Evolutionary conservation across 306 rosid genomes (phyloP).

Genomic region (Cyclanthera cordifolia): DNA sequence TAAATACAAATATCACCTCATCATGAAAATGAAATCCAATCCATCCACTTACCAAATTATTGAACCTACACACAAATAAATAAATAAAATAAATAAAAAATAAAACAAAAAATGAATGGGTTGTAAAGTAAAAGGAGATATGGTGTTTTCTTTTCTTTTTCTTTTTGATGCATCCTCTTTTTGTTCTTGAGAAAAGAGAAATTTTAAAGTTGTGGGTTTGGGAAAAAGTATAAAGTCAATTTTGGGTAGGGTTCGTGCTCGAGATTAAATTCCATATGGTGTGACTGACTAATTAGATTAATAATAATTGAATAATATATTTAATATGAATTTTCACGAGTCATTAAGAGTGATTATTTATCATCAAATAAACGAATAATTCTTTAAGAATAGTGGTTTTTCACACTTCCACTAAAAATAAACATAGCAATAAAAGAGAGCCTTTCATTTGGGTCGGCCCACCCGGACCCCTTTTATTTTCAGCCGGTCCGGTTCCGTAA

Average conservation of each 20-base stretch:
- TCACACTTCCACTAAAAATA: no score
- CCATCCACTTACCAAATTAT: background rate
- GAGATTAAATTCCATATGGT: conserved; percentile 9
- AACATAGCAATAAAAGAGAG: no score
- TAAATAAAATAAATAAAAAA: background rate
- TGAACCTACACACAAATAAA: background rate
- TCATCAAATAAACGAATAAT: no score
- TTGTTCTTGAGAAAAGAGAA: background rate
- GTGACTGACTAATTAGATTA: no score
- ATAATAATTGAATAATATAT: no score
- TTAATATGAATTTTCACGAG: no score
- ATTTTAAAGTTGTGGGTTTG: background rate
- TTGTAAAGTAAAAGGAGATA: conserved; percentile 1
- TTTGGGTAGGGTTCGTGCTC: background rate
- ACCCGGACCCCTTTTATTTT: background rate
- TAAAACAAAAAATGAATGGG: background rate
- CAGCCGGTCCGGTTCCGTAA: background rate
- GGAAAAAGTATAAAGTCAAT: background rate
- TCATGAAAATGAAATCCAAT: background rate
- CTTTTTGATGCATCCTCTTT: no score
- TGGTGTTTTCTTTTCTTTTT: no score
- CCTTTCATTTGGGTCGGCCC: background rate
- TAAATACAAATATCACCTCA: background rate
- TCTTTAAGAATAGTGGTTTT: no score
- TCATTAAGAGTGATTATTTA: no score